Evolutionary conservation across 805 yeast genomes (phyloP), one percentile per base, ranked within the genome.

Genomic region (Yamadazyma endophytica): DNA sequence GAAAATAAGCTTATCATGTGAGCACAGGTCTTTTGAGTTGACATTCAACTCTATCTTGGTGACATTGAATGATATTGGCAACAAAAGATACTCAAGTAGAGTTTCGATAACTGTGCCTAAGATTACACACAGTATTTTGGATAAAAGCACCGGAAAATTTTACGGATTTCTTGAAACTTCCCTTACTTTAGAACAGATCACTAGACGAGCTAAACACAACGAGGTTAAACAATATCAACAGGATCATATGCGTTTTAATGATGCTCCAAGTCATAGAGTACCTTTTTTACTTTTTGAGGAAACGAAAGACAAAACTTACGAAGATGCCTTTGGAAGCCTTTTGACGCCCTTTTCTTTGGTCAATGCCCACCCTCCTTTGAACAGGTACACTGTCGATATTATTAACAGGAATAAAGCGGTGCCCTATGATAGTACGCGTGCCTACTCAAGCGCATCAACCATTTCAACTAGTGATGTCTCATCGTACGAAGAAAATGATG

Each of bases 231-330:
- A 49, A 7, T 47, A 58, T 13, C 96, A 89, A 50, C 79, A 79
- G 31, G 62, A 64, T 2, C 95, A 84, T 52, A 56, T 89, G 2
- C 58, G 73, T 13, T 42, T 62, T 5, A 83, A 86, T 45, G 98
- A 92, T 63, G 82, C 84, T 0, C 87, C 96, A 0, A 87, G 77
- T 40, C 92, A 86, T 43, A 59, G 98, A 33, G 64, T 78, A 13
- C 80, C 92, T 0, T 89, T 87, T 50, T 54, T 90, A 17, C 52
- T 90, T 6, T 70, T 73, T 3, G 68, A 66, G 5, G 65, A 68
- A 9, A 57, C 60, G 9, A 70, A 79, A 32, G 71, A 69, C 29
- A 52, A 58, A 0, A 44, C 44, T 1, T 84, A 79, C 42, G 55
- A 64, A n/a, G 62, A 64, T 4, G 62, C 67, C 1, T 68, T 56